Evolutionary conservation across 202 grass and related monocot genomes (phyloP).

Genomic region (Zizania palustris): DNA sequence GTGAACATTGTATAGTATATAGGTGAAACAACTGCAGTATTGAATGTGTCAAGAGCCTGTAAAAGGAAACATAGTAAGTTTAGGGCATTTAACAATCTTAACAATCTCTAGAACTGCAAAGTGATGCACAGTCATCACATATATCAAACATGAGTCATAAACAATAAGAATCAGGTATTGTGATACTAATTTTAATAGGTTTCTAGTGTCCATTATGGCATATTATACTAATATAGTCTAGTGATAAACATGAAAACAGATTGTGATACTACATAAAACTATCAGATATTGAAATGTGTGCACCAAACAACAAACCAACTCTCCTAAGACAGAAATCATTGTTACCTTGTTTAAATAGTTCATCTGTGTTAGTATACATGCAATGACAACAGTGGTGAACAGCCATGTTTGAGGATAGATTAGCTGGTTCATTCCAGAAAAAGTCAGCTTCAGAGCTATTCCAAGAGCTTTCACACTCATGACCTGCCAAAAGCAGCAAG

Average conservation of each 20-base stretch:
- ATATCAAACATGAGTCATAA: not conserved
- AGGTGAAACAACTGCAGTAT: constrained; percentile 91
- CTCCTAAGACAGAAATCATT: constrained; percentile 1
- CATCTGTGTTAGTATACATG: constrained; percentile 90
- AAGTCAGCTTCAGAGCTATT: constrained; percentile 94
- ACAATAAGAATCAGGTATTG: not conserved
- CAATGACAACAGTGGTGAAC: constrained; percentile 80
- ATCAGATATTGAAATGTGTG: not conserved
- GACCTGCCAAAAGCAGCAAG: constrained; percentile 67
- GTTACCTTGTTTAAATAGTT: constrained; percentile 99
- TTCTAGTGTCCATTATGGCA: not conserved
- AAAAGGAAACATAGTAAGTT: constrained; percentile 37
- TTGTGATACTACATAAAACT: not conserved
- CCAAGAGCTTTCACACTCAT: constrained; percentile 99
- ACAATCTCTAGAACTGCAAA: not conserved
- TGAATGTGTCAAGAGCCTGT: constrained; percentile 99
- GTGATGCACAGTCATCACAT: constrained; percentile 16
- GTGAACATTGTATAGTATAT: constrained; percentile 99
- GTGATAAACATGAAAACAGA: constrained; percentile 2
- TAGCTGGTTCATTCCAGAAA: constrained; percentile 95
- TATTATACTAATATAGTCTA: not conserved
- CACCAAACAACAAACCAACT: not conserved
- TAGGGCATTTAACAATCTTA: constrained; percentile 11
- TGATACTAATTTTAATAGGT: constrained; percentile 17
- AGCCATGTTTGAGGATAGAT: constrained; percentile 93